phyloP scores from a whole-genome alignment of 164 flowering plant genomes.

The Santalum album region DNA sequence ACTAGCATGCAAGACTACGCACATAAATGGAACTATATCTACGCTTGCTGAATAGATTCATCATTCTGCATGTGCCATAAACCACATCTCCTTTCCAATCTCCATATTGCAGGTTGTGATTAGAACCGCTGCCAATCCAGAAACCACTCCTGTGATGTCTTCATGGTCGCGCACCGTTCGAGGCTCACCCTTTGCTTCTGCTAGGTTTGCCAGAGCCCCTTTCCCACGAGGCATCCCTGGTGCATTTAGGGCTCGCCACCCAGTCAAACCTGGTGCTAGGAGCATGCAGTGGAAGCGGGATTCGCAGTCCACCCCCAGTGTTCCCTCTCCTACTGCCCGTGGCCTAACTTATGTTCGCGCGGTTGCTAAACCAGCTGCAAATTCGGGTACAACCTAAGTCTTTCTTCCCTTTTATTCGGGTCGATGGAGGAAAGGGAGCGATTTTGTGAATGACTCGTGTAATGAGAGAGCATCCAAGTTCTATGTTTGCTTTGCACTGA shows the following conservation, averaged over 20 bases:
- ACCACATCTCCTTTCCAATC: background rate
- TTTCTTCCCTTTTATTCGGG: no score
- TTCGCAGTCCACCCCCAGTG: conserved; percentile 17
- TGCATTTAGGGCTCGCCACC: conserved; percentile 36
- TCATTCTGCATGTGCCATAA: background rate
- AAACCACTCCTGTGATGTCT: conserved; percentile 27
- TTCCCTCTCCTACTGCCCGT: conserved; percentile 30
- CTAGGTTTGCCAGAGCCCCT: conserved; percentile 43
- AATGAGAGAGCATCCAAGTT: no score
- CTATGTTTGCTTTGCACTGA: no score
- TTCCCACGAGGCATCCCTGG: conserved; percentile 49
- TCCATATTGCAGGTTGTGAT: conserved; percentile 44
- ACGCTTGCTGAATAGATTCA: no score
- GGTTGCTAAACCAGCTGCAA: conserved; percentile 37
- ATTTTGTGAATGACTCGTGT: no score
- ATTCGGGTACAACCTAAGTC: conserved; percentile 14
- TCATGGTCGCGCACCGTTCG: conserved; percentile 50
- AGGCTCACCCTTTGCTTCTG: conserved; percentile 40
- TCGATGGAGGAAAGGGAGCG: no score
- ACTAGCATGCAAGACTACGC: no score
- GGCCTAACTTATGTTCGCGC: conserved; percentile 64
- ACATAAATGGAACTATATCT: no score
- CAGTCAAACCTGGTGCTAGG: conserved; percentile 53
- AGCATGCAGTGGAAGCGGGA: conserved; percentile 94
- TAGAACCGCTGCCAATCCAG: conserved; percentile 45